Evolutionary conservation across 2,329 filamentous ascomycete genomes (phyloP), one percentile per base, ranked within the genome.

Genomic region (Aspergillus udagawae): DNA sequence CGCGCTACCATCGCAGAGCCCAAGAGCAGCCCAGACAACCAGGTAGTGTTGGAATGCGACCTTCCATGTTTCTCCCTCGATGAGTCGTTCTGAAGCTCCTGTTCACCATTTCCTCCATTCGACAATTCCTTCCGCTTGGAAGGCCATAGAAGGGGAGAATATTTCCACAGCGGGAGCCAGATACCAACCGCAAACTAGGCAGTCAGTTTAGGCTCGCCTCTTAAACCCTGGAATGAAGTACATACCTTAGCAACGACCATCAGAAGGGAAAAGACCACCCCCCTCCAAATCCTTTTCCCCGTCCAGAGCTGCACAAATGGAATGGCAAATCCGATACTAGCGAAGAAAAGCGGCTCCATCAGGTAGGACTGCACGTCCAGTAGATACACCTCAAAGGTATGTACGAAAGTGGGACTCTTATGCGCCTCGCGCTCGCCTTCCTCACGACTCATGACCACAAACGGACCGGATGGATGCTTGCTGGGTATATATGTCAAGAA

Each of bases 361-460:
- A 71, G 55, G 54, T 70, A 70, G 23, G 67, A 58, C 56, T 73
- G 74, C 14, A 71, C 65, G 10, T 67, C 73, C 1, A 71, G 52
- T 1, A 76, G 61, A 53, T 77, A 77, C 9, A 60, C 58, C 53
- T 75, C 73, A 54, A 76, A 77, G 0, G 74, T 75, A 53, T 75
- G 72, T 0, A 71, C 63, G 50, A 77, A 77, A 0, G 67, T 73
- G 3, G 74, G 75, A 5, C 67, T 71, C 55, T 74, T 73, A n/a
- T 70, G 56, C 1, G 50, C 60, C 20, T 71, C 65, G 2, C 60
- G 52, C 56, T 75, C 73, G 2, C 70, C 72, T n/a, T 73, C 60
- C 45, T 74, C 69, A 0, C 68, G 69, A 21, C 62, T 70, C 60
- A 69, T 64, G 8, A 72, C 68, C 1, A 74, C 68, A 55, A 75